A percentile compares a stretch with the other conserved stretches of the same genome.
Conservation (phyloP, 2,329 filamentous ascomycete genomes). For the Didymella segeticola region DNA sequence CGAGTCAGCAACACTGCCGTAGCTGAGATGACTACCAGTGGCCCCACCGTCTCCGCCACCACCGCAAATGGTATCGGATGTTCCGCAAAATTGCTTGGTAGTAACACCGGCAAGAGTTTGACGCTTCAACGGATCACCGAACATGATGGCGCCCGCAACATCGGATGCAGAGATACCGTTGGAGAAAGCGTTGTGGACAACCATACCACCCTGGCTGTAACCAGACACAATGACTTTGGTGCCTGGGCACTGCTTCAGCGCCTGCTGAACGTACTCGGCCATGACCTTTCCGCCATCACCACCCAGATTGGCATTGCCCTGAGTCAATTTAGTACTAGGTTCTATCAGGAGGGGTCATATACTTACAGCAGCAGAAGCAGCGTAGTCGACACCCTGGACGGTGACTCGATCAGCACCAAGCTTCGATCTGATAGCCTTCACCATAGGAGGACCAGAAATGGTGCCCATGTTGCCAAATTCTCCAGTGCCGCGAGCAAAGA, state of each 20-base stretch:
- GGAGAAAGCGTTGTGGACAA: slow-evolving; percentile 40
- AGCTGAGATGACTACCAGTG: slow-evolving; percentile 39
- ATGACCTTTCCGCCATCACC: slow-evolving; percentile 36
- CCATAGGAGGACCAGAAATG: slow-evolving; percentile 50
- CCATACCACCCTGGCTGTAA: slow-evolving; percentile 44
- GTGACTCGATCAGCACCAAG: slow-evolving; percentile 36
- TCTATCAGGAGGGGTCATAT: background rate
- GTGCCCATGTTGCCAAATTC: slow-evolving; percentile 54
- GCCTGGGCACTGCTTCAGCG: slow-evolving; percentile 37
- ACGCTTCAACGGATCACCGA: slow-evolving; percentile 42
- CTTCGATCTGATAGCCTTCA: slow-evolving; percentile 36
- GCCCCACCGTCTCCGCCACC: slow-evolving; percentile 33
- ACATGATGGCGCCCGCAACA: slow-evolving; percentile 37
- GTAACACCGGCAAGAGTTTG: slow-evolving; percentile 29
- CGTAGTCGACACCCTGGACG: slow-evolving; percentile 44
- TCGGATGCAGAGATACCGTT: slow-evolving; percentile 31
- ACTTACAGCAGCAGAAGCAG: slow-evolving; percentile 38
- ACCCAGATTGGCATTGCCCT: slow-evolving; percentile 38
- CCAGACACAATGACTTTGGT: slow-evolving; percentile 44
- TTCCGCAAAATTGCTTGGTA: slow-evolving; percentile 38
- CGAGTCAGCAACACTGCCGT: slow-evolving; percentile 34
- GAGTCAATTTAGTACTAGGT: slow-evolving; percentile 5
- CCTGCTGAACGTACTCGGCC: slow-evolving; percentile 32
- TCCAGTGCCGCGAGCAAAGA: slow-evolving; percentile 53
- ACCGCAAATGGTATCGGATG: slow-evolving; percentile 34